Evolutionary conservation across 2,329 filamentous ascomycete genomes (phyloP), one percentile per base, ranked within the genome.

Genomic region (Fusarium continuum): DNA sequence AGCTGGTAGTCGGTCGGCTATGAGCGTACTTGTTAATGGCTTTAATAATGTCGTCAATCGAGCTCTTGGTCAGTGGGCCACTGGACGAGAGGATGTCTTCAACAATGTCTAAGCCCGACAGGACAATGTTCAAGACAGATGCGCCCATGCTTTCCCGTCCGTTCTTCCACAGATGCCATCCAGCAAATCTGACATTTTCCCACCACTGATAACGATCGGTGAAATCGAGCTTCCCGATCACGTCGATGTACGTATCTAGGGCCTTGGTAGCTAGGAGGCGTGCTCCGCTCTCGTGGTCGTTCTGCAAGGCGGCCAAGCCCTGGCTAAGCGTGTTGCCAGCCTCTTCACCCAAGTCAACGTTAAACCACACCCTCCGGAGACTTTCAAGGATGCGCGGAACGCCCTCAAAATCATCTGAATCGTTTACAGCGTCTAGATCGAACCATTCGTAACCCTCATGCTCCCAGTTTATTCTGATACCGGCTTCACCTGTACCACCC

Each of bases 141-240:
- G 87, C 83, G 1, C 83, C 83, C 87, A 90, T 90, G 70, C 83
- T 87, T 61, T 87, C 85, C n/a, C 86, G 81, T 0, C 86, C 85
- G 49, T 88, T 87, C 67, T 88, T 88, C 73, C 84, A 86, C 2
- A 91, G 75, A 71, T 89, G 84, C 83, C 88, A 90, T 3, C 82
- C 84, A 3, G 78, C 79, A 76, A 84, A 80, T 13, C 84, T 78
- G n/a, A 83, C 71, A 23, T 79, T 80, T 22, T 72, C 73, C 86
- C 87, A 90, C 81, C 85, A 87, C 7, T 71, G 73, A 1, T 79
- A 72, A 68, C 50, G 3, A 9, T 64, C 43, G 1, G 38, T 69
- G 23, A 25, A 43, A 7, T 74, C 71, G 31, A 80, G 73, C 41
- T 71, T 68, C 6, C 62, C 56, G 3, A 83, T 71, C 4, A 87